phyloP scores from a whole-genome alignment of 2,329 filamentous ascomycete species.

The Colletotrichum destructivum region DNA sequence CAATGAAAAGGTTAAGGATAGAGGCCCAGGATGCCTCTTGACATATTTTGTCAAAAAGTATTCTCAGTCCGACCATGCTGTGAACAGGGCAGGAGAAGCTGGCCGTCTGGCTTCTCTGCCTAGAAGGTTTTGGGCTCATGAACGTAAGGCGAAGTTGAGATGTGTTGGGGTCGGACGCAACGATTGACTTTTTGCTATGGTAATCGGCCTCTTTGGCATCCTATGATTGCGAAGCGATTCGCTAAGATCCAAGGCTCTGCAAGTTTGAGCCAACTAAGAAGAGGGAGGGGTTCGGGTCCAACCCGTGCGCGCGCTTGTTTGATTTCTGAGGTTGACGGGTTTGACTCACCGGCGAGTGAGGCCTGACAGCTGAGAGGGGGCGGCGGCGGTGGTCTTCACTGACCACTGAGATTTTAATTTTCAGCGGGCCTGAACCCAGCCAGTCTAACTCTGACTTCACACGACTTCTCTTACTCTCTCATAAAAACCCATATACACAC shows the following conservation, averaged over 20 bases:
- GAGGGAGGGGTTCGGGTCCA: not conserved
- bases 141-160: not conserved
- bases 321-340: not conserved
- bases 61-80: not conserved
- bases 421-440: slow-evolving; percentile 3
- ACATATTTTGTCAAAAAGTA: not conserved
- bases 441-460: slow-evolving; percentile 6
- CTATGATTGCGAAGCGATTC: not conserved
- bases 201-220: slow-evolving; percentile 3
- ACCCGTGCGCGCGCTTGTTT: not conserved
- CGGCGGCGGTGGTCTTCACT: not conserved
- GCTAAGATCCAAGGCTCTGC: not conserved
- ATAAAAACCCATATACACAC: no score
- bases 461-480: not conserved
- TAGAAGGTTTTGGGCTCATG: not conserved
- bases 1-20: slow-evolving; percentile 32
- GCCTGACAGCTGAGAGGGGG: slow-evolving; percentile 1
- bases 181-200: slow-evolving; percentile 15
- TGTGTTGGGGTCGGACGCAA: not conserved
- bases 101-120: not conserved
- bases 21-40: slow-evolving; percentile 13
- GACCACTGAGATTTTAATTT: not conserved
- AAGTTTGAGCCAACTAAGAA: not conserved
- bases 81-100: not conserved
- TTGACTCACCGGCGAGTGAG: slow-evolving; percentile 13